A percentile compares a stretch with the other conserved stretches of the same genome.
Conservation (phyloP, 1,139 yeast genomes). For the Debaryomyces singareniensis region DNA sequence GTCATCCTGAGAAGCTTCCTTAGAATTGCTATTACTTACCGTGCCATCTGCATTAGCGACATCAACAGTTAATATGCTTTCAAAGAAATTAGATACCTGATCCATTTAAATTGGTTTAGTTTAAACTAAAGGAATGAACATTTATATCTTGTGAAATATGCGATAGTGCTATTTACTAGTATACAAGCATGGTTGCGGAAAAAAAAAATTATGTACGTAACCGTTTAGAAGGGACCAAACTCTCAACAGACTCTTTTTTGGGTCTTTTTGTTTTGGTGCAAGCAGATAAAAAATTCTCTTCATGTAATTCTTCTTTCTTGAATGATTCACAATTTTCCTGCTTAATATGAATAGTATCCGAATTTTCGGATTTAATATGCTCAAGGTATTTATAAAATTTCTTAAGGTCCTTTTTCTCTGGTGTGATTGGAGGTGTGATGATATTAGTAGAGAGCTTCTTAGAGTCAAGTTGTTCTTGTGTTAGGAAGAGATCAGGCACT, state of each 20-base stretch:
- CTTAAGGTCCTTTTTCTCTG: conserved; percentile 1
- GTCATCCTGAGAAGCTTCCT: no score
- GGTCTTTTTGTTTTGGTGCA: not conserved
- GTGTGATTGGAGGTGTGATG: conserved; percentile 5
- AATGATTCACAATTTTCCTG: no score
- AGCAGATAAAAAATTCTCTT: not conserved
- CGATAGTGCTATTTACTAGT: conserved; percentile 1
- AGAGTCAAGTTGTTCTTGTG: conserved; percentile 46
- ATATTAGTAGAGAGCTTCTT: conserved; percentile 27
- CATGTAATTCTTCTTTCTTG: conserved; percentile 1
- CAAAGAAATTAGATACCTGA: conserved; percentile 23
- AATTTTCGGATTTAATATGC: not conserved
- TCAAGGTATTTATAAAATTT: not conserved
- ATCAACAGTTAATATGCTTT: conserved; percentile 21
- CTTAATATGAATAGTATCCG: no score
- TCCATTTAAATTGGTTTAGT: conserved; percentile 14
- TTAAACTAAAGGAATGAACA: not conserved
- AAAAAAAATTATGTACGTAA: not conserved
- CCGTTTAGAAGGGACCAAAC: not conserved
- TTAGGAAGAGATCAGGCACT: conserved; percentile 53
- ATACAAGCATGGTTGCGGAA: conserved; percentile 1
- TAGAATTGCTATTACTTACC: no score
- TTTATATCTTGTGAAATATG: not conserved
- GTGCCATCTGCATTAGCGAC: conserved; percentile 3
- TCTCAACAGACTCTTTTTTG: not conserved